Evolutionary conservation across 2,329 filamentous ascomycete genomes (phyloP), one percentile per base, ranked within the genome.

Genomic region (Lecanosticta acicola): DNA sequence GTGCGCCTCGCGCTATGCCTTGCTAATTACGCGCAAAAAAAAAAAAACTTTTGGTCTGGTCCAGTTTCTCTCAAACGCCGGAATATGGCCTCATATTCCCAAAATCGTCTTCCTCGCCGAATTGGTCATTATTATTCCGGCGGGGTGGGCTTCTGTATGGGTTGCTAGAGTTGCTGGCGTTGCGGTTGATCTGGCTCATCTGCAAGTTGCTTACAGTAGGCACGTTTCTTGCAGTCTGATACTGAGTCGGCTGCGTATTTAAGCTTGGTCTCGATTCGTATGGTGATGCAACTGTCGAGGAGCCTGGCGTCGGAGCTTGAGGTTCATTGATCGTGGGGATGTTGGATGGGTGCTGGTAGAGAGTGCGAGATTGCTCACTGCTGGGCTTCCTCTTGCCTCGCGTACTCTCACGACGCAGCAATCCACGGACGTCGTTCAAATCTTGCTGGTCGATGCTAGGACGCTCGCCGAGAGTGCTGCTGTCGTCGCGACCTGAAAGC

Each of bases 341-440:
- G 24, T 48, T 42, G 11, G 59, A 55, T 14, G 26, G 11, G 14
- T 41, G 29, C 20, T 47, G 41, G 18, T 38, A 34, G 32, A 37
- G 9, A 21, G 33, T 37, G 3, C 48, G 50, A 13, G 54, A 36
- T 17, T 45, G 37, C 35, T 51, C 55, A 26, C 43, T 51, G 45
- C 57, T 58, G 9, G 62, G 56, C 47, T 62, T 63, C 14, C 72
- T 64, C 58, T 70, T 71, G 20, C 72, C 73, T 8, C 59, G 59
- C 3, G 68, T 71, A 60, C 63, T 71, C 35, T 65, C 69, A 40
- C 72, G 69, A 44, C 66, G 65, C 1, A 75, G 58, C 10, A 74
- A 49, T 19, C 69, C 67, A 16, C 68, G 66, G 10, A 75, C 66
- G 43, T 75, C 70, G n/a, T 73, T 69, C 17, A 71, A 50, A 38